These are phyloP conservation scores for Fusarium penzigii DNA, from an alignment of 2,329 filamentous ascomycete genomes.

Conservation along the genomic window DNA sequence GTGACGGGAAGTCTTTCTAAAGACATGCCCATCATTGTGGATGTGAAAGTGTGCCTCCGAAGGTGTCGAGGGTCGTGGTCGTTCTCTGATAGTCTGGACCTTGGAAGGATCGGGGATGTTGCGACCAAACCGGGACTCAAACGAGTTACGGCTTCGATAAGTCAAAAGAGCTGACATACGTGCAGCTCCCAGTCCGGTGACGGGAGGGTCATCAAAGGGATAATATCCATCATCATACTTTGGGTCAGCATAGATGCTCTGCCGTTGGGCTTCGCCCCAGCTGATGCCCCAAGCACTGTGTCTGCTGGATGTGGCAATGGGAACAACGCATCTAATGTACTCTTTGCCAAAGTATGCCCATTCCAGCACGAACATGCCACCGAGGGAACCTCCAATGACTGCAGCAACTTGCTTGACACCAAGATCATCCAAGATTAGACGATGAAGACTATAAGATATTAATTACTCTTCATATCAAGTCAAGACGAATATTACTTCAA, in stretches of 20 bases:
- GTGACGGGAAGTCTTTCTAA: constrained; percentile 52
- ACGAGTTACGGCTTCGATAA: constrained; percentile 95
- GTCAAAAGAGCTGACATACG: constrained; percentile 96
- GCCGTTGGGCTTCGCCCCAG: constrained; percentile 85
- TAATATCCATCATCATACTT: constrained; percentile 99
- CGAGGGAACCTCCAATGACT: constrained; percentile 82
- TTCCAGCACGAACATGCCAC: constrained; percentile 87
- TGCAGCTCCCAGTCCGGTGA: constrained; percentile 85
- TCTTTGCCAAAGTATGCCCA: constrained; percentile 89
- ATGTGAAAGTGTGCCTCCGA: constrained; percentile 76
- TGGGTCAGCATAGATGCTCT: constrained; percentile 96
- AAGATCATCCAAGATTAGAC: constrained; percentile 75
- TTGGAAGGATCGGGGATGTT: constrained; percentile 87
- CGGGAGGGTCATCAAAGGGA: constrained; percentile 79
- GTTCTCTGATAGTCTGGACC: constrained; percentile 78
- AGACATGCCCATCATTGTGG: constrained; percentile 79
- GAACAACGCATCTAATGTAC: constrained; percentile 78
- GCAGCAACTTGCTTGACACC: constrained; percentile 77
- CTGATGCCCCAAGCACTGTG: constrained; percentile 91
- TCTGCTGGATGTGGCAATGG: constrained; percentile 80
- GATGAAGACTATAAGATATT: constrained; percentile 63
- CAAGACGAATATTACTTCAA: not conserved
- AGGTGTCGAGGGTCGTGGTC: constrained; percentile 59
- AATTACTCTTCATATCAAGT: constrained; percentile 20
- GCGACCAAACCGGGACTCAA: constrained; percentile 90